Evolutionary conservation across 306 rosid genomes (phyloP).

Genomic region (Lablab purpureus): DNA sequence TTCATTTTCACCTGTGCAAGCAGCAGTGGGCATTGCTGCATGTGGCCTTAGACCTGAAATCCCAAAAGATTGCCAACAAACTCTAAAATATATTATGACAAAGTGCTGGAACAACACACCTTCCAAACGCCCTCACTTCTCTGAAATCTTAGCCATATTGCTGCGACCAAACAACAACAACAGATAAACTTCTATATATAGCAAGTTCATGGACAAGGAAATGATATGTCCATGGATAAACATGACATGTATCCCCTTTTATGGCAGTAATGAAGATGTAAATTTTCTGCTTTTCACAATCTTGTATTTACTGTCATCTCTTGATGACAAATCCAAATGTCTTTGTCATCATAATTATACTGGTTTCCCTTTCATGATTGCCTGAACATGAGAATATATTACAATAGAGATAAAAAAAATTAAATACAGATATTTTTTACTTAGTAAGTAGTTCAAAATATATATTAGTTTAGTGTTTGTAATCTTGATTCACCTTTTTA

Average conservation of each 20-base stretch:
- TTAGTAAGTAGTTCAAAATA: neutral
- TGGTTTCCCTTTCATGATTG: neutral
- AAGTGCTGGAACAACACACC: conserved; percentile 97
- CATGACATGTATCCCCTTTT: conserved; percentile 45
- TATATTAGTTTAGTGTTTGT: no score
- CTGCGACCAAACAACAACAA: conserved; percentile 63
- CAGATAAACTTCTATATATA: conserved; percentile 51
- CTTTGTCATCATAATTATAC: conserved; percentile 35
- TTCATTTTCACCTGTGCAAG: conserved; percentile 92
- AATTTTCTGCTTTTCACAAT: conserved; percentile 37
- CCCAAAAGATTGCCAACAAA: conserved; percentile 90
- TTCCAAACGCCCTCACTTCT: conserved; percentile 87
- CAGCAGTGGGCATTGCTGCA: conserved; percentile 98
- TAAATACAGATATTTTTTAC: neutral
- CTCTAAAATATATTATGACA: conserved; percentile 75
- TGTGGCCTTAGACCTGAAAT: conserved; percentile 98
- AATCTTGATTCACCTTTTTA: no score
- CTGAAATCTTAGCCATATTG: conserved; percentile 73
- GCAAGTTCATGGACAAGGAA: conserved; percentile 38
- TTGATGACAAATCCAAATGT: conserved; percentile 28
- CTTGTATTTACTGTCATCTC: conserved; percentile 30
- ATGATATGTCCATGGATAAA: conserved; percentile 44
- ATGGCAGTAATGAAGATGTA: conserved; percentile 58
- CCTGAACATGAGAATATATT: neutral
- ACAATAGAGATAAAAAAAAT: neutral